These are phyloP conservation scores for Orychophragmus violaceus DNA, from an alignment of 345 rosid genomes.

Conservation along the genomic window DNA sequence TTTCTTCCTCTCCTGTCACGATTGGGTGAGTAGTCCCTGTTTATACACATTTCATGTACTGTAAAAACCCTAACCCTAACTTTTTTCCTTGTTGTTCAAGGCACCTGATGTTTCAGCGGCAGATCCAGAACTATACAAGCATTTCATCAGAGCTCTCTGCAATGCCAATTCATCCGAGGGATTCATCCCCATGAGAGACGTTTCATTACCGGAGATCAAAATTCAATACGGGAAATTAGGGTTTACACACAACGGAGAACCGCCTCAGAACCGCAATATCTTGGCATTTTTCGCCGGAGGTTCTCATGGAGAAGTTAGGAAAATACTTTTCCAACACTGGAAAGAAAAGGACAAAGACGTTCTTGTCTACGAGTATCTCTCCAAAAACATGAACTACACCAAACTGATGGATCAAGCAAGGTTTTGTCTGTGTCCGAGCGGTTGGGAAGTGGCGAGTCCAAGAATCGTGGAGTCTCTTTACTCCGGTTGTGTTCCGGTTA, in stretches of 20 bases:
- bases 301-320: slow-evolving; percentile 48
- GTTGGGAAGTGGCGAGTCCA: slow-evolving; percentile 69
- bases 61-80: background rate
- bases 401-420: slow-evolving; percentile 40
- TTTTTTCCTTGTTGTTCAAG: slow-evolving; percentile 25
- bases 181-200: slow-evolving; percentile 55
- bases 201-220: slow-evolving; percentile 50
- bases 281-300: slow-evolving; percentile 72
- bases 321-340: slow-evolving; percentile 49
- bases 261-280: slow-evolving; percentile 35
- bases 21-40: slow-evolving; percentile 43
- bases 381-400: slow-evolving; percentile 30
- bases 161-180: slow-evolving; percentile 76
- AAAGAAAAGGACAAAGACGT: slow-evolving; percentile 52
- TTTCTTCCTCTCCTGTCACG: slow-evolving; percentile 60
- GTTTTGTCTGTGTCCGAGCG: slow-evolving; percentile 63
- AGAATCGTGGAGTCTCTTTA: slow-evolving; percentile 46
- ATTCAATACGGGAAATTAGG: slow-evolving; percentile 24
- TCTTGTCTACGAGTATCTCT: slow-evolving; percentile 47
- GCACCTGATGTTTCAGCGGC: slow-evolving; percentile 52
- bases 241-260: background rate
- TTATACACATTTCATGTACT: background rate
- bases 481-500: slow-evolving; percentile 54
- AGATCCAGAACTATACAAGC: slow-evolving; percentile 43
- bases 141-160: slow-evolving; percentile 62